phyloP scores from a whole-genome alignment of 106 monocot genomes.

The Vanilla planifolia region DNA sequence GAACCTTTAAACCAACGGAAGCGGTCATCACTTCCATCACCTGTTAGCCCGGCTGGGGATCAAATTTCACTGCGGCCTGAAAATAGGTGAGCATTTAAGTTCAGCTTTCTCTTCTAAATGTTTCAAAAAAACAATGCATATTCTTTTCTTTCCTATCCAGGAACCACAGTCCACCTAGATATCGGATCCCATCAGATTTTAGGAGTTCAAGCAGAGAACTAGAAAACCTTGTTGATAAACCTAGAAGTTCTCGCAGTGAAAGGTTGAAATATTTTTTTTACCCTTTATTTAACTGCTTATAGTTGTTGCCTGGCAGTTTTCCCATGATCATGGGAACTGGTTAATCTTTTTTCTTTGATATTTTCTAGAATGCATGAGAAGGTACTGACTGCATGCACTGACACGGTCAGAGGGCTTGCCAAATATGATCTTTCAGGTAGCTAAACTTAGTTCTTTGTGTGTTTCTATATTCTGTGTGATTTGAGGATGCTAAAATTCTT shows the following conservation, averaged over 20 bases:
- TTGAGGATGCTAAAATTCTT: too few species aligned
- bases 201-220: slow-evolving; percentile 39
- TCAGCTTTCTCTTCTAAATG: not conserved
- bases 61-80: slow-evolving; percentile 22
- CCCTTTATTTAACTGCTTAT: too few species aligned
- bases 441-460: not conserved
- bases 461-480: not conserved
- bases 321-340: too few species aligned
- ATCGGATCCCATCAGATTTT: slow-evolving; percentile 25
- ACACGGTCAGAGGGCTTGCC: not conserved
- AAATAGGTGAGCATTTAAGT: slow-evolving; percentile 22
- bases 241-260: slow-evolving; percentile 21
- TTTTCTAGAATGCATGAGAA: slow-evolving; percentile 1
- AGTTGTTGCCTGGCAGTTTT: too few species aligned
- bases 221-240: slow-evolving; percentile 15
- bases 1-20: slow-evolving; percentile 23
- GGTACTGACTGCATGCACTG: not conserved
- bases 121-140: too few species aligned
- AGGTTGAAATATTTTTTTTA: not conserved
- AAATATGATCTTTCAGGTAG: not conserved
- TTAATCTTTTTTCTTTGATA: not conserved
- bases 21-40: slow-evolving; percentile 26
- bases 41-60: slow-evolving; percentile 17
- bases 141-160: slow-evolving; percentile 17
- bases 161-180: slow-evolving; percentile 29